Percentiles rank a stretch among this genome's conserved stretches.
Evolutionary conservation across 805 yeast species (phyloP).

Genomic region (Monosporozyma solicola): DNA sequence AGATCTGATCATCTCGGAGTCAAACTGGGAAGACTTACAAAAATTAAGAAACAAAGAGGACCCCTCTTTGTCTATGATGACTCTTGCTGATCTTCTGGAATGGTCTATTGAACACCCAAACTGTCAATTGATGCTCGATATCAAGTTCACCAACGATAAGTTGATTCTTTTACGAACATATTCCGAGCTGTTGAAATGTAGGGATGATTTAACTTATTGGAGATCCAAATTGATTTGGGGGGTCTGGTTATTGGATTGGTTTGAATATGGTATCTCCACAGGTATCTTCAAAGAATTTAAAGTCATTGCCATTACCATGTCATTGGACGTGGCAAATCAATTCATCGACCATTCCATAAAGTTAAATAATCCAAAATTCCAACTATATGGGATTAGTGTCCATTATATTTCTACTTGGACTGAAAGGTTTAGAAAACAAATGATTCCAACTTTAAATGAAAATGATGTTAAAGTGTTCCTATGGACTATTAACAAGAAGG

Average conservation of each 20-base stretch:
- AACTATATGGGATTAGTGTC: conserved; percentile 49
- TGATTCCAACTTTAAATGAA: conserved; percentile 26
- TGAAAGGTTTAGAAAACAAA: conserved; percentile 23
- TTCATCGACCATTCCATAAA: conserved; percentile 32
- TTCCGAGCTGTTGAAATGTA: conserved; percentile 29
- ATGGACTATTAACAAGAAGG: conserved; percentile 44
- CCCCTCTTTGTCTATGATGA: conserved; percentile 33
- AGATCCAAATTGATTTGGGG: conserved; percentile 40
- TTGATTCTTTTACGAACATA: conserved; percentile 35
- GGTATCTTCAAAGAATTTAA: conserved; percentile 31
- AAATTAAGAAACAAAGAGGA: conserved; percentile 29
- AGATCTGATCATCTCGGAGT: conserved; percentile 31
- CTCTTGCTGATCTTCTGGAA: conserved; percentile 33
- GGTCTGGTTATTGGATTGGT: conserved; percentile 43
- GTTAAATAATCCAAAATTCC: conserved; percentile 35
- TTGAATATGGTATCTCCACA: conserved; percentile 33
- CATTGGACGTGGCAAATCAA: conserved; percentile 26
- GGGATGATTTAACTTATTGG: conserved; percentile 38
- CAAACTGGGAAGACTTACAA: conserved; percentile 31
- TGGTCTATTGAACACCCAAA: conserved; percentile 33
- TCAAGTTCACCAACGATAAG: conserved; percentile 40
- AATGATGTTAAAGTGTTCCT: conserved; percentile 34
- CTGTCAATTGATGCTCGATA: conserved; percentile 40
- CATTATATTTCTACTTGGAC: conserved; percentile 40
- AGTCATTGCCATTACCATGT: conserved; percentile 30